Evolutionary conservation across 208 protist genomes (phyloP).

Genomic region (Leptomonas pyrrhocoris): DNA sequence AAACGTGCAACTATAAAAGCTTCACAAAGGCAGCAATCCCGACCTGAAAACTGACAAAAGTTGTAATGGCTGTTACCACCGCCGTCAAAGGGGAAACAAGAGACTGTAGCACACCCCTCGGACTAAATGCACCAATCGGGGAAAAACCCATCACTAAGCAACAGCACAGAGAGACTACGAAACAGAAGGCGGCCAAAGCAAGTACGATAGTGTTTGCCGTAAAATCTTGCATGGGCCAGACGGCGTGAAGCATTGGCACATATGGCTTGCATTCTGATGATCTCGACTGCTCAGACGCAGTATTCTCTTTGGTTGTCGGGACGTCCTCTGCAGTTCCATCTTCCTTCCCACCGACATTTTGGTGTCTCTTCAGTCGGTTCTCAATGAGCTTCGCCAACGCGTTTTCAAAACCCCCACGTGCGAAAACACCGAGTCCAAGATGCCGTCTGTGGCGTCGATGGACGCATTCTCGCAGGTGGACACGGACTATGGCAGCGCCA

Average conservation of each 20-base stretch:
- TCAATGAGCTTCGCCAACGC: conserved; percentile 10
- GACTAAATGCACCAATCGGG: not conserved
- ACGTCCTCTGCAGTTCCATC: not conserved
- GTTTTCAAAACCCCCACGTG: conserved; percentile 31
- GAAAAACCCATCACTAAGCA: conserved; percentile 7
- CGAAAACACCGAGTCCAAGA: conserved; percentile 42
- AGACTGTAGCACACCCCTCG: not conserved
- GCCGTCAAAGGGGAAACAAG: not conserved
- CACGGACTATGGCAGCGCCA: conserved; percentile 61
- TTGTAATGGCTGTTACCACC: not conserved
- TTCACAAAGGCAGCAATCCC: not conserved
- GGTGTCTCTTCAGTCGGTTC: not conserved
- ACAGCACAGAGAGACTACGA: not conserved
- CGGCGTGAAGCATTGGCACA: not conserved
- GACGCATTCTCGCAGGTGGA: conserved; percentile 56
- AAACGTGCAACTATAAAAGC: not conserved
- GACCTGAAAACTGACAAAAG: not conserved
- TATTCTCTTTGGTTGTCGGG: not conserved
- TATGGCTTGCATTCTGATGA: not conserved
- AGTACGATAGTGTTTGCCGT: not conserved
- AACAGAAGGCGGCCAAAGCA: not conserved
- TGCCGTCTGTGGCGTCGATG: conserved; percentile 48
- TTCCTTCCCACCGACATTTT: not conserved
- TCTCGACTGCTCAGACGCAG: not conserved
- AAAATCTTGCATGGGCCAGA: conserved; percentile 1